Conservation (phyloP, 805 yeast genomes). For the Brettanomyces sp. region DNA sequence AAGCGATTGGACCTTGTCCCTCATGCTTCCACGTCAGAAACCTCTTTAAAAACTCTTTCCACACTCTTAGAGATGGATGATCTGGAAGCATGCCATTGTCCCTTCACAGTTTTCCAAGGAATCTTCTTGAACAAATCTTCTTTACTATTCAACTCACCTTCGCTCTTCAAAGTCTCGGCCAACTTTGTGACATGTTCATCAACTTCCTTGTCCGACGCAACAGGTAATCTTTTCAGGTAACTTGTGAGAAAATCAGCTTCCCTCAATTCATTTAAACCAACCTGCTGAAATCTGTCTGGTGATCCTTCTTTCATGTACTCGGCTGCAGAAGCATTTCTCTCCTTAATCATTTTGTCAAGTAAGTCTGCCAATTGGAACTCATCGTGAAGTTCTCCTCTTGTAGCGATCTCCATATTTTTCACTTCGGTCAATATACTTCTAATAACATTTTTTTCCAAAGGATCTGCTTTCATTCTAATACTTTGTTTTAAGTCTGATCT, state of each 20-base stretch:
- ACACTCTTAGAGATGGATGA: conserved; percentile 21
- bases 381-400: conserved; percentile 18
- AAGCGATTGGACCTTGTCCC: no score
- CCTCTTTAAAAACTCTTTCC: conserved; percentile 17
- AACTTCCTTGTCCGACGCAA: conserved; percentile 27
- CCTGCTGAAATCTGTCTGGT: conserved; percentile 31
- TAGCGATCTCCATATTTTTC: conserved; percentile 29
- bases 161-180: conserved; percentile 17
- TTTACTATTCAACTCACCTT: conserved; percentile 16
- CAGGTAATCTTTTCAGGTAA: conserved; percentile 27
- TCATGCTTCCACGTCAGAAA: conserved; percentile 1
- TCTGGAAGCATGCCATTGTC: conserved; percentile 29
- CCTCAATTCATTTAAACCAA: conserved; percentile 28
- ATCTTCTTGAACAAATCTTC: conserved; percentile 22
- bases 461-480: conserved; percentile 26
- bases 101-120: conserved; percentile 26
- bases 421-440: conserved; percentile 30
- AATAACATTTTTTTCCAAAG: conserved; percentile 30
- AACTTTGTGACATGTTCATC: conserved; percentile 22
- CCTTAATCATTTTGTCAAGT: conserved; percentile 29
- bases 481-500: conserved; percentile 26
- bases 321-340: conserved; percentile 29
- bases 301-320: conserved; percentile 30
- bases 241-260: conserved; percentile 28
- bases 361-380: conserved; percentile 26